Evolutionary conservation across 2,329 filamentous ascomycete genomes (phyloP).

Genomic region (Chaetomiaceae sp.): DNA sequence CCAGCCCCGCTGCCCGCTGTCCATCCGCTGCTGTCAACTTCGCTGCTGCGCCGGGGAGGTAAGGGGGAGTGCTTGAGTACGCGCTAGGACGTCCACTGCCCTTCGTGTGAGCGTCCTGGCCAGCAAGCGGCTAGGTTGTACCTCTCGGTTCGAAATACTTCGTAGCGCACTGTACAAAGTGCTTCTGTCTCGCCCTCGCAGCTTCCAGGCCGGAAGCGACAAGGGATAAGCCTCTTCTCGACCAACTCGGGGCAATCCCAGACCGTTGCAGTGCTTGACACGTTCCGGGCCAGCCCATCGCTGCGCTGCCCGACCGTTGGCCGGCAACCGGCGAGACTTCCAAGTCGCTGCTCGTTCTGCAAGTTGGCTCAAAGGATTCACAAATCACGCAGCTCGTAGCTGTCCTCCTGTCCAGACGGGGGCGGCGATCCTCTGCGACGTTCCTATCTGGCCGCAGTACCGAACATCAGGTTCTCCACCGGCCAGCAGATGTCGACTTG

Average conservation of each 20-base stretch:
- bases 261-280: slow-evolving; percentile 17
- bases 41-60: neutral
- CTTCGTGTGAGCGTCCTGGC: too few relatives aligned
- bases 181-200: too few relatives aligned
- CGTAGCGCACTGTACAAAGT: too few relatives aligned
- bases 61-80: neutral
- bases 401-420: slow-evolving; percentile 1
- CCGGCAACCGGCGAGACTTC: slow-evolving; percentile 7
- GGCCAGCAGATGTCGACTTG: slow-evolving; percentile 7
- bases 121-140: too few relatives aligned
- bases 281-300: slow-evolving; percentile 16
- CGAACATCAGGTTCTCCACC: slow-evolving; percentile 11
- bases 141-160: too few relatives aligned
- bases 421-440: neutral
- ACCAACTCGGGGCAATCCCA: slow-evolving; percentile 19
- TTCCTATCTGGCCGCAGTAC: slow-evolving; percentile 3
- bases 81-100: slow-evolving; percentile 1
- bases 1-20: slow-evolving; percentile 1
- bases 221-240: slow-evolving; percentile 6
- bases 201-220: neutral
- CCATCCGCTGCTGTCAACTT: slow-evolving; percentile 8
- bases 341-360: slow-evolving; percentile 7
- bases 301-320: slow-evolving; percentile 12
- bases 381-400: slow-evolving; percentile 14
- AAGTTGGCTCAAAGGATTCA: slow-evolving; percentile 10